phyloP scores from a whole-genome alignment of 1,139 yeast species.

The Suhomyces kunorum region DNA sequence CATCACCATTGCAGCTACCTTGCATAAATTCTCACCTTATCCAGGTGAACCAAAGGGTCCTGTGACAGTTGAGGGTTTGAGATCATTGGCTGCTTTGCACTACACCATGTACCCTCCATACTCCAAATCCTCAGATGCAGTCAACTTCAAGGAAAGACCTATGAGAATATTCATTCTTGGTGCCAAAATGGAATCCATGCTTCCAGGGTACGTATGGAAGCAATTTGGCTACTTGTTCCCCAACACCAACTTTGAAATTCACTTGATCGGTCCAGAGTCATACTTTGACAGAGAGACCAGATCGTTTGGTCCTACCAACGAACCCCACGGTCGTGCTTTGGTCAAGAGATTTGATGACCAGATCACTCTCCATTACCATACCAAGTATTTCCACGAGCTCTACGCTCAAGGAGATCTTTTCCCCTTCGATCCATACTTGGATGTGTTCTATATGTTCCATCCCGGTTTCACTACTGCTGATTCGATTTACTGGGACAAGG shows the following conservation, averaged over 20 bases:
- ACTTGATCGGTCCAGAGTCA: slow-evolving; percentile 93
- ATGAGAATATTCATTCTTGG: slow-evolving; percentile 87
- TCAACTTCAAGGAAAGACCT: slow-evolving; percentile 77
- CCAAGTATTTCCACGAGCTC: slow-evolving; percentile 85
- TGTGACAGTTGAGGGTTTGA: slow-evolving; percentile 85
- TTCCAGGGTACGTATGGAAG: slow-evolving; percentile 96
- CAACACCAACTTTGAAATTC: slow-evolving; percentile 75
- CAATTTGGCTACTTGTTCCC: slow-evolving; percentile 89
- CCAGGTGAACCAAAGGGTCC: slow-evolving; percentile 82
- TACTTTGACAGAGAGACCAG: slow-evolving; percentile 61
- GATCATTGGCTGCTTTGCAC: slow-evolving; percentile 86
- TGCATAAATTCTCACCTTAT: slow-evolving; percentile 87
- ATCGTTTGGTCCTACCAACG: slow-evolving; percentile 39
- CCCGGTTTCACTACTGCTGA: slow-evolving; percentile 92
- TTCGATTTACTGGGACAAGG: slow-evolving; percentile 75
- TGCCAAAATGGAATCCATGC: slow-evolving; percentile 88
- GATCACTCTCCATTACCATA: slow-evolving; percentile 75
- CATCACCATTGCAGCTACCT: slow-evolving; percentile 77
- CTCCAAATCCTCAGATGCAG: slow-evolving; percentile 34
- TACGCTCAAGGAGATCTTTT: slow-evolving; percentile 92
- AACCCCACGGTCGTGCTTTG: slow-evolving; percentile 58
- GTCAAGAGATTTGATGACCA: slow-evolving; percentile 75
- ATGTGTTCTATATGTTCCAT: slow-evolving; percentile 88
- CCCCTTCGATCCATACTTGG: slow-evolving; percentile 97
- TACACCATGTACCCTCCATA: slow-evolving; percentile 84